Base-by-base conservation (phyloP, 768 basidiomycete species). In the Termitomyces sp. region DNA sequence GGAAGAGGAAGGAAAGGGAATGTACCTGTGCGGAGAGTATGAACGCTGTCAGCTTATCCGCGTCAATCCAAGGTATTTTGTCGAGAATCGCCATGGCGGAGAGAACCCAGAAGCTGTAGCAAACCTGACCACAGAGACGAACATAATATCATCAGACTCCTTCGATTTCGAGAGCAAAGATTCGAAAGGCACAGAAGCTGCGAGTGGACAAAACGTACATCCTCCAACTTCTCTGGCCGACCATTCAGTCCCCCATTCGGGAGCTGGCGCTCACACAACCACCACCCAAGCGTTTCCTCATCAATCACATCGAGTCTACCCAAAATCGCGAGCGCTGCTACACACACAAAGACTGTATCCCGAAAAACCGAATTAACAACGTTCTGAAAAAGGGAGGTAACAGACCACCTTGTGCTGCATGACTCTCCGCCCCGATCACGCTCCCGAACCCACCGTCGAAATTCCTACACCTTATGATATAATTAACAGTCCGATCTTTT, bases 31-130 rank as follows among this genome's bases (percentile, higher is more conserved):
- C 88, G 16, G 88, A 88, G 8, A 98, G 78, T 56, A 99, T 96
- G 73, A 98, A 99, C 4, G 71, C 66, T 1, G 78, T 77, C 31
- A 98, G 76, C 65, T 89, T 92, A 20, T 87, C 81, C 0, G 84
- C 76, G 68, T 98, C 87, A 65, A 99, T 96, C 93, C 95, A 98
- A 0, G 80, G 72, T 4, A 94, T 69, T 65, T 87, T 91, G 45
- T 85, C 81, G 42, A 99, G 71, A 56, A 98, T 95, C 26, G 93
- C 84, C 53, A 98, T 71, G 0, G 91, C 77, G 1, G 97, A 95
- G 5, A 98, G 80, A 4, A 94, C 92, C 94, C 94, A 99, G 74
- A 93, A 94, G 65, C 91, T 93, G 72, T 99, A 99, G 74, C 97
- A 99, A 18, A 98, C 92, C 94, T 96, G 15, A 28, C 16, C 26